Conservation (phyloP, 495 filamentous ascomycete species). For the Aspergillus nidulans region DNA sequence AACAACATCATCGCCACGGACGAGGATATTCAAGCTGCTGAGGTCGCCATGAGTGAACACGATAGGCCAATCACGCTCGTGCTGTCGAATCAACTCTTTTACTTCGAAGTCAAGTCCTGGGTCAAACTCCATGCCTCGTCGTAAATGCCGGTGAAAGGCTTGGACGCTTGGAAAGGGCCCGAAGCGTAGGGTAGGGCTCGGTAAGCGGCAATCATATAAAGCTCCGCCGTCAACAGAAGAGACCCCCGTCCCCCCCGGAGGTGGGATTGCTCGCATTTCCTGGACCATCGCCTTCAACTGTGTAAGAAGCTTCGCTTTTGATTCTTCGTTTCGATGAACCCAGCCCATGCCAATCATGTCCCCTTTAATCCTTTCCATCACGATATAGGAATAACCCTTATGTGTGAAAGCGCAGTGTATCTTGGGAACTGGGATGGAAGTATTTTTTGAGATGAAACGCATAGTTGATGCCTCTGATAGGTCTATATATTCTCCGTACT, state of each 20-base stretch:
- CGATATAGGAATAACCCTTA: conserved; percentile 41
- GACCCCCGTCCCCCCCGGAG: conserved; percentile 30
- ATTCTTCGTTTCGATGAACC: conserved; percentile 31
- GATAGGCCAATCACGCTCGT: conserved; percentile 28
- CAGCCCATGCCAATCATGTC: conserved; percentile 32
- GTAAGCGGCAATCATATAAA: conserved; percentile 38
- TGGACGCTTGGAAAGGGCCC: conserved; percentile 39
- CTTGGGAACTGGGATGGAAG: conserved; percentile 49
- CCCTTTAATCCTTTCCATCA: conserved; percentile 49
- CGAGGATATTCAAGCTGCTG: conserved; percentile 41
- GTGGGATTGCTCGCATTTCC: conserved; percentile 37
- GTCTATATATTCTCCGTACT: conserved; percentile 31
- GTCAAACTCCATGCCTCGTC: conserved; percentile 33
- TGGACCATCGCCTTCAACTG: conserved; percentile 38
- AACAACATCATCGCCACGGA: conserved; percentile 33
- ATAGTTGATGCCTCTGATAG: conserved; percentile 48
- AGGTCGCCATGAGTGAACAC: conserved; percentile 42
- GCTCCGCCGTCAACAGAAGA: conserved; percentile 38
- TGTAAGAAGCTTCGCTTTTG: conserved; percentile 37
- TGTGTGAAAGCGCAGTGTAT: conserved; percentile 45
- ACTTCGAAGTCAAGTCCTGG: conserved; percentile 26
- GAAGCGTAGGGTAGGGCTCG: conserved; percentile 25
- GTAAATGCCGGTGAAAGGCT: conserved; percentile 42
- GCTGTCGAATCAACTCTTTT: conserved; percentile 35
- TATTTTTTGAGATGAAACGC: conserved; percentile 42